Percentiles rank a stretch among this genome's conserved stretches.
Evolutionary conservation across 139 green algal genomes (phyloP).

Genomic region (Nannochloris sp.): DNA sequence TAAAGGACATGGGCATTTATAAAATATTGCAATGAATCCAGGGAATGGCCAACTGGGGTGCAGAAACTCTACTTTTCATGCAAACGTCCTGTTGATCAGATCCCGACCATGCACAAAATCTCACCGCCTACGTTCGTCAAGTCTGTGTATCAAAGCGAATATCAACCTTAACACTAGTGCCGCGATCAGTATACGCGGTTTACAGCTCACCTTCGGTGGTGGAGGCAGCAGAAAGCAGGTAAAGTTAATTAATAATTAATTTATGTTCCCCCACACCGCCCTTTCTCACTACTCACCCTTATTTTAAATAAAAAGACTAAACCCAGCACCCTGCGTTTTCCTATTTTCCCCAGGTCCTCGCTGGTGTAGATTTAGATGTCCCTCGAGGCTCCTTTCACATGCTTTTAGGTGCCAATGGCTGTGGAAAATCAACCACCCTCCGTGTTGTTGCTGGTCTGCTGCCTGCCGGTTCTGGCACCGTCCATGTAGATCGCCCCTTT

Average conservation of each 20-base stretch:
- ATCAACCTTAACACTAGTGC: not conserved
- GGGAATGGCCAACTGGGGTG: too few species aligned
- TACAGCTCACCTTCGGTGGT: slow-evolving; percentile 10
- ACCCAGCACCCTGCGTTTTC: too few species aligned
- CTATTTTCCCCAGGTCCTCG: slow-evolving; percentile 9
- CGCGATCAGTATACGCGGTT: slow-evolving; percentile 6
- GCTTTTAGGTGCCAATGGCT: slow-evolving; percentile 88
- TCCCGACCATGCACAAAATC: too few species aligned
- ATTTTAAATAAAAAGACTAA: too few species aligned
- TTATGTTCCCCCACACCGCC: too few species aligned
- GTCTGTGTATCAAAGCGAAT: too few species aligned
- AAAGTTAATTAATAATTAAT: not conserved
- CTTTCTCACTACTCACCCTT: not conserved
- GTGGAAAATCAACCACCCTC: slow-evolving; percentile 78
- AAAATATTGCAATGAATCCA: too few species aligned
- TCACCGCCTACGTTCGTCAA: too few species aligned
- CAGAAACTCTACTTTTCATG: too few species aligned
- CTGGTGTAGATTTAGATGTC: slow-evolving; percentile 19
- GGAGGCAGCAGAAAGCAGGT: slow-evolving; percentile 6
- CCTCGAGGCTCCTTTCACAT: slow-evolving; percentile 78
- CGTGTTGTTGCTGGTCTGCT: slow-evolving; percentile 77
- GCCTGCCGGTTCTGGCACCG: slow-evolving; percentile 37
- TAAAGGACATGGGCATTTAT: too few species aligned
- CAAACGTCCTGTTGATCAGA: too few species aligned
- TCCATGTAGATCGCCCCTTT: slow-evolving; percentile 44